These are phyloP conservation scores for Aspergillus bombycis DNA, from an alignment of 2,329 filamentous ascomycete species.

Conservation along the genomic window DNA sequence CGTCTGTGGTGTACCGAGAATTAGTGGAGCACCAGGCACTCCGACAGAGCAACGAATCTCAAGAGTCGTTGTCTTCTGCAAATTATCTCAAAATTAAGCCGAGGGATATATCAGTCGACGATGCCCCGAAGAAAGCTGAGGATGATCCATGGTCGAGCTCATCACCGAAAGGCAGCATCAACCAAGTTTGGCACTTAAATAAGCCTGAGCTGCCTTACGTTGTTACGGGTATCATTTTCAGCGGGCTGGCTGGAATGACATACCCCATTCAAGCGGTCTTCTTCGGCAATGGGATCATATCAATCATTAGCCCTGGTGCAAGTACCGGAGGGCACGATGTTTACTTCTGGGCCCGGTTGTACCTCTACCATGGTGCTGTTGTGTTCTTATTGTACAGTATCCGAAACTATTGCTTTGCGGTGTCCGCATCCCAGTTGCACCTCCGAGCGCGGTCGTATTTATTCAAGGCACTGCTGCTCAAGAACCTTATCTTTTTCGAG, in stretches of 20 bases:
- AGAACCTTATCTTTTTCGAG: background rate
- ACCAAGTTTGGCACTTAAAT: background rate
- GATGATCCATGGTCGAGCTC: background rate
- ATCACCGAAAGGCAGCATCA: background rate
- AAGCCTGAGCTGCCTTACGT: background rate
- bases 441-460: background rate
- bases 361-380: background rate
- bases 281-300: background rate
- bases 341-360: background rate
- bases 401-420: background rate
- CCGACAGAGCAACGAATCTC: background rate
- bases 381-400: background rate
- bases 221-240: background rate
- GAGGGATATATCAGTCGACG: background rate
- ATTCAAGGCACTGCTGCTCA: background rate
- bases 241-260: background rate
- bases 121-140: accelerated
- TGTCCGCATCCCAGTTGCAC: background rate
- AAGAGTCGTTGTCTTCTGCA: background rate
- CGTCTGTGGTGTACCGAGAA: background rate
- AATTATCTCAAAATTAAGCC: background rate
- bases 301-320: background rate
- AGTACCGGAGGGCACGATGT: background rate
- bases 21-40: background rate
- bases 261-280: background rate